A percentile compares a stretch with the other conserved stretches of the same genome.
These are phyloP conservation scores for Amanita muscaria DNA, from an alignment of 768 basidiomycete species.

Conservation along the genomic window DNA sequence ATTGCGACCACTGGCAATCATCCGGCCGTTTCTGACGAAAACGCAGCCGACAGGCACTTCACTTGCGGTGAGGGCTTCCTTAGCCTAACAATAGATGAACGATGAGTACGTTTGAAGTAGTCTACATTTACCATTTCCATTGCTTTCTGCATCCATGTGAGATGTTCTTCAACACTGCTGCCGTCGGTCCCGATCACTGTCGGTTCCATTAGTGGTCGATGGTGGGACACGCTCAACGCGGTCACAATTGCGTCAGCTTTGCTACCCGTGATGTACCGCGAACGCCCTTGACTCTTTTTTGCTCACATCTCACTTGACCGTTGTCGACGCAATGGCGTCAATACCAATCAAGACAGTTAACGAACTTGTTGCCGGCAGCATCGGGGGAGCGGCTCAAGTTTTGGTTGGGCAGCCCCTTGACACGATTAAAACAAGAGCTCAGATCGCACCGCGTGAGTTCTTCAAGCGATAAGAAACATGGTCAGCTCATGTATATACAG, in stretches of 20 bases:
- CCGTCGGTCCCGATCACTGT: neutral
- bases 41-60: constrained; percentile 98
- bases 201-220: too few species aligned
- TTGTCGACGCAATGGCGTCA: neutral
- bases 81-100: constrained; percentile 38
- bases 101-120: constrained; percentile 9
- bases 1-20: constrained; percentile 86
- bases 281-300: too few species aligned
- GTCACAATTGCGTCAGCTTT: neutral
- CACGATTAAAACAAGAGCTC: constrained; percentile 82
- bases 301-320: neutral
- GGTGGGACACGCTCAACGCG: too few species aligned
- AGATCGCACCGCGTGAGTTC: constrained; percentile 70
- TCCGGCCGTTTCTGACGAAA: constrained; percentile 68
- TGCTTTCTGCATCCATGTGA: constrained; percentile 77
- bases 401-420: constrained; percentile 90
- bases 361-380: constrained; percentile 80
- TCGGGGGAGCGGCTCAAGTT: constrained; percentile 92
- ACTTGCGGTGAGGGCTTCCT: constrained; percentile 73
- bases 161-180: constrained; percentile 19
- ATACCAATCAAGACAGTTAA: constrained; percentile 42
- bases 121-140: constrained; percentile 57
- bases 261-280: too few species aligned
- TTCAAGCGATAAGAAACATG: neutral
- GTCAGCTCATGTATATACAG: constrained; percentile 27